phyloP scores from a whole-genome alignment of 129 eudicot species.

The Flaveria robusta region DNA sequence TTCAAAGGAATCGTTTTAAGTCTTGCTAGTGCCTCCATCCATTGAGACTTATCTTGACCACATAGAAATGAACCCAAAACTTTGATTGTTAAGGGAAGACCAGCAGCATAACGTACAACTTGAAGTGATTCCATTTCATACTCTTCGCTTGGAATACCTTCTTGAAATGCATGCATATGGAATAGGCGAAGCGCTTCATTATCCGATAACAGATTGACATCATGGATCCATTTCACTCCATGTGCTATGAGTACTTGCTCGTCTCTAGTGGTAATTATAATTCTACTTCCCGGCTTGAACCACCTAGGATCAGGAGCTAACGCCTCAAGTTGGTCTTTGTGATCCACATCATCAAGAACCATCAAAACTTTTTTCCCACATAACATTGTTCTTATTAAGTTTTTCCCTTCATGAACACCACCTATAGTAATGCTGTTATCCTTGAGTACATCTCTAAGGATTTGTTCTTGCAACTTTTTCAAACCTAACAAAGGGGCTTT shows the following conservation, averaged over 20 bases:
- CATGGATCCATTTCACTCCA: not conserved
- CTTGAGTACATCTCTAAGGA: not conserved
- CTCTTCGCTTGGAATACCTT: not conserved
- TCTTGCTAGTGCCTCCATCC: not conserved
- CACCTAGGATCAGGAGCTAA: not conserved
- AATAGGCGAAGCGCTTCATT: not conserved
- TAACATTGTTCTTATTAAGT: not conserved
- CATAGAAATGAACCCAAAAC: not conserved
- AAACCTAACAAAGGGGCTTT: not conserved
- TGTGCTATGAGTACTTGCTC: not conserved
- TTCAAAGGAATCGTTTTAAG: not conserved
- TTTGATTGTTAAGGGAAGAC: constrained; percentile 11
- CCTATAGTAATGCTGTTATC: not conserved
- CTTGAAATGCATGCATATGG: not conserved
- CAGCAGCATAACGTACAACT: constrained; percentile 2
- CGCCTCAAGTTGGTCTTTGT: not conserved
- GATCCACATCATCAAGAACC: constrained; percentile 8
- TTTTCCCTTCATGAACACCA: not conserved
- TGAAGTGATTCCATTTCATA: not conserved
- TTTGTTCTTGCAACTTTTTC: not conserved
- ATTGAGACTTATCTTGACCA: not conserved
- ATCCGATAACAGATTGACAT: not conserved
- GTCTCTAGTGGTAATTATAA: constrained; percentile 16
- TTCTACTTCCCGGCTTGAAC: constrained; percentile 16
- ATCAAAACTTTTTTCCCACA: not conserved